Evolutionary conservation across 108 stramenopile genomes (phyloP).

Genomic region (Discostella pseudostelligera): DNA sequence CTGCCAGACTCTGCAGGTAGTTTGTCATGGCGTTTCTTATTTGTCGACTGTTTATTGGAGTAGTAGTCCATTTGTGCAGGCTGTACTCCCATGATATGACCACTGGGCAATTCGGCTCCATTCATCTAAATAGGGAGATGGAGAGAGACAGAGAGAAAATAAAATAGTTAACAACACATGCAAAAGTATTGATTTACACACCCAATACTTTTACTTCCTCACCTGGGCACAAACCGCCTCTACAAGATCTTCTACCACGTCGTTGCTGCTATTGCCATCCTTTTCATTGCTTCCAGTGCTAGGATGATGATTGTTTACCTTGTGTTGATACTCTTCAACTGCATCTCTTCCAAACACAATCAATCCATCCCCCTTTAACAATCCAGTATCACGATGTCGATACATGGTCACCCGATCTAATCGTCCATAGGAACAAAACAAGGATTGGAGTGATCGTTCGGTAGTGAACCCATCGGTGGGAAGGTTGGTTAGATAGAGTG

Average conservation of each 20-base stretch:
- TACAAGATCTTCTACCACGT: constrained; percentile 38
- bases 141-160: not conserved
- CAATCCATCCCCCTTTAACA: constrained; percentile 75
- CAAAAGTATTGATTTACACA: not conserved
- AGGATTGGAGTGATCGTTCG: constrained; percentile 46
- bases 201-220: constrained; percentile 12
- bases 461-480: constrained; percentile 62
- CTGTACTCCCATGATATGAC: constrained; percentile 53
- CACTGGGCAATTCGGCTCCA: constrained; percentile 66
- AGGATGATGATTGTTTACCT: too few species aligned
- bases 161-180: constrained; percentile 1
- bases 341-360: constrained; percentile 57
- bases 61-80: constrained; percentile 56
- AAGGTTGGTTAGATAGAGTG: constrained; percentile 70
- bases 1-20: not conserved
- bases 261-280: constrained; percentile 7
- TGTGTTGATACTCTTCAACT: constrained; percentile 8
- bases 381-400: constrained; percentile 51
- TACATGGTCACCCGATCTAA: constrained; percentile 73
- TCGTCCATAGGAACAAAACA: constrained; percentile 64
- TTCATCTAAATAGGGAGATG: constrained; percentile 48
- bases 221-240: constrained; percentile 76
- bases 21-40: not conserved
- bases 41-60: constrained; percentile 9
- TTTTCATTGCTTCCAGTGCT: not conserved